Evolutionary conservation across 176 grass and related monocot species (phyloP).

Genomic region (Hordeum vulgare): DNA sequence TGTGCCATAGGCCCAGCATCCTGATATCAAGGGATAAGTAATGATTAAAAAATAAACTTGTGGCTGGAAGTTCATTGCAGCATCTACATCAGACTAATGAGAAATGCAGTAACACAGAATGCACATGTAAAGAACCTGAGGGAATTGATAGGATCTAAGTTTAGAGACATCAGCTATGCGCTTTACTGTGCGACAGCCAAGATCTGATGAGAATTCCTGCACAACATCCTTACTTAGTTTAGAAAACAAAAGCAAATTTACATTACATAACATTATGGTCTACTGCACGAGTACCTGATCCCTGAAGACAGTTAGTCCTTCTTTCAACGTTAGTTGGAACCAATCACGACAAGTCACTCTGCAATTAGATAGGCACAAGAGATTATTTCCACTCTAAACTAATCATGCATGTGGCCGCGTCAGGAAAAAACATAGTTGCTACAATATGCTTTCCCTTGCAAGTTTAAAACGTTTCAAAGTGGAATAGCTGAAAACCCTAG

Average conservation of each 20-base stretch:
- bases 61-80: slow-evolving; percentile 1
- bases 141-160: slow-evolving; percentile 94
- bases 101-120: slow-evolving; percentile 6
- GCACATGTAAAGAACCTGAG: slow-evolving; percentile 64
- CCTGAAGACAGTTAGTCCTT: slow-evolving; percentile 96
- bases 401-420: not conserved
- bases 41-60: slow-evolving; percentile 8
- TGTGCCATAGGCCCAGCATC: slow-evolving; percentile 98
- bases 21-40: slow-evolving; percentile 51
- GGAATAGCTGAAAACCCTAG: not conserved
- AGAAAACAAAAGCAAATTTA: slow-evolving; percentile 13
- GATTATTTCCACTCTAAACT: not conserved
- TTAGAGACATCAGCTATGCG: slow-evolving; percentile 91
- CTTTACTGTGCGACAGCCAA: slow-evolving; percentile 84
- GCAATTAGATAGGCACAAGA: slow-evolving; percentile 19
- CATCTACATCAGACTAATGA: slow-evolving; percentile 8
- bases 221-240: slow-evolving; percentile 16
- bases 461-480: slow-evolving; percentile 8
- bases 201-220: slow-evolving; percentile 98
- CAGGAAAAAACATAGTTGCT: slow-evolving; percentile 1
- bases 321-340: slow-evolving; percentile 99
- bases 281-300: slow-evolving; percentile 63
- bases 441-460: slow-evolving; percentile 6
- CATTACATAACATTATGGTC: not conserved
- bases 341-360: slow-evolving; percentile 99